phyloP scores from a whole-genome alignment of 805 yeast species.

The Myxozyma melibiosi region DNA sequence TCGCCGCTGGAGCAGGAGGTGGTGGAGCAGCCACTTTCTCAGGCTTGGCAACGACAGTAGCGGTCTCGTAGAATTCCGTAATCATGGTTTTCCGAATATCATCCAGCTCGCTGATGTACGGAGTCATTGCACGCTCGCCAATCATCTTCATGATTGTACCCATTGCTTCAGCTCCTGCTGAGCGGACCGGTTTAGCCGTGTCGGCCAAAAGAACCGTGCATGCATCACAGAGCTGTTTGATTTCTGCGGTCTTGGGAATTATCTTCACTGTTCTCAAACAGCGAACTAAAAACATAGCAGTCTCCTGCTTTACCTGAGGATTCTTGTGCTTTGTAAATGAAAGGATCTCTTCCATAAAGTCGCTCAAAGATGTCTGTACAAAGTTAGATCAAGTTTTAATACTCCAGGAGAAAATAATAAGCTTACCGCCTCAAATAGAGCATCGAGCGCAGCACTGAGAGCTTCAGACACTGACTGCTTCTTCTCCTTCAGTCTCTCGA shows the following conservation, averaged over 20 bases:
- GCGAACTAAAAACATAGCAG: constrained; percentile 64
- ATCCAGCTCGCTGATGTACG: constrained; percentile 69
- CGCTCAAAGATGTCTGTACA: constrained; percentile 49
- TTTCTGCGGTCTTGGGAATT: constrained; percentile 56
- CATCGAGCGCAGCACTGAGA: constrained; percentile 64
- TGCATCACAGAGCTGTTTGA: constrained; percentile 58
- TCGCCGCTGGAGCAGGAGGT: constrained; percentile 20
- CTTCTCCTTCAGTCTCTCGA: constrained; percentile 88
- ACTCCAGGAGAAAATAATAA: background rate
- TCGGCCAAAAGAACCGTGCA: constrained; percentile 72
- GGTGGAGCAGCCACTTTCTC: constrained; percentile 39
- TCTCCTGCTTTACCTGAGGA: constrained; percentile 76
- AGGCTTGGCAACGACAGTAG: constrained; percentile 54
- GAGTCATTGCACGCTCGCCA: constrained; percentile 68
- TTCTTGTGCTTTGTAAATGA: constrained; percentile 71
- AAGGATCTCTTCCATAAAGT: constrained; percentile 61
- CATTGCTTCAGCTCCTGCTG: constrained; percentile 71
- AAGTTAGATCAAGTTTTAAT: background rate
- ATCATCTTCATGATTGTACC: constrained; percentile 83
- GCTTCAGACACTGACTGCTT: constrained; percentile 77
- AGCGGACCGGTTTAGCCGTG: constrained; percentile 80
- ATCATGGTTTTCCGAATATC: constrained; percentile 74
- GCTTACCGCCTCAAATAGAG: constrained; percentile 51
- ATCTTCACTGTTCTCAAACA: constrained; percentile 56
- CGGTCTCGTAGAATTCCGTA: constrained; percentile 56